Conservation (phyloP, 148 eudicot species). For the Rhododendron ferrugineum region DNA sequence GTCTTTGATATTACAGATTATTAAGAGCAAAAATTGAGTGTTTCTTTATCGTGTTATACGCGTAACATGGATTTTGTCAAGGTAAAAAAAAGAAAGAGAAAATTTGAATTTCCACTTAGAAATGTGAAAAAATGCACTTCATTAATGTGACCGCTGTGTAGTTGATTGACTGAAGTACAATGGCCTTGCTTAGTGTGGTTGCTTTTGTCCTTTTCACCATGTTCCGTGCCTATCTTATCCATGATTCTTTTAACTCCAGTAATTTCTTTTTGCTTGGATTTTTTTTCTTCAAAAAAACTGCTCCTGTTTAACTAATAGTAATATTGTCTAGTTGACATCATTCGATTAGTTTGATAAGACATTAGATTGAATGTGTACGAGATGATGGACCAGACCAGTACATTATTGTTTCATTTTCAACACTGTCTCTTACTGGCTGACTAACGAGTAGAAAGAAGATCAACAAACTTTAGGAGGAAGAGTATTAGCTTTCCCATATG, state of each 20-base stretch:
- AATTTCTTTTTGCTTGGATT: neutral
- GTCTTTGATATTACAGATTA: neutral
- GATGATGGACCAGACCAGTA: neutral
- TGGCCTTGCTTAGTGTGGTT: neutral
- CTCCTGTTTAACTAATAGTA: neutral
- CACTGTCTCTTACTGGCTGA: neutral
- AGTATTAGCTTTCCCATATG: neutral
- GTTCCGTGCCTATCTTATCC: neutral
- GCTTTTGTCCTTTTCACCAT: neutral
- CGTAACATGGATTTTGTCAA: neutral
- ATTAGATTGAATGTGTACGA: neutral
- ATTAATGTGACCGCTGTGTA: neutral
- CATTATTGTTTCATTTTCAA: neutral
- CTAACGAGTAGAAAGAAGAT: neutral
- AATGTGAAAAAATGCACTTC: neutral
- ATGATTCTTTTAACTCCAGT: neutral
- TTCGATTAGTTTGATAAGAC: neutral
- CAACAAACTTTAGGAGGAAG: neutral
- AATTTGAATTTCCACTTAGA: neutral
- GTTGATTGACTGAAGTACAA: neutral
- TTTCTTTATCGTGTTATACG: neutral
- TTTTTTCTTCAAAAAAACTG: neutral
- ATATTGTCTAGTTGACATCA: neutral
- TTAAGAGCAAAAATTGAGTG: neutral
- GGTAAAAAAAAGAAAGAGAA: neutral